Evolutionary conservation across 73 alveolate genomes (phyloP), one percentile per base, ranked within the genome.

Genomic region (Diophrys appendiculata): DNA sequence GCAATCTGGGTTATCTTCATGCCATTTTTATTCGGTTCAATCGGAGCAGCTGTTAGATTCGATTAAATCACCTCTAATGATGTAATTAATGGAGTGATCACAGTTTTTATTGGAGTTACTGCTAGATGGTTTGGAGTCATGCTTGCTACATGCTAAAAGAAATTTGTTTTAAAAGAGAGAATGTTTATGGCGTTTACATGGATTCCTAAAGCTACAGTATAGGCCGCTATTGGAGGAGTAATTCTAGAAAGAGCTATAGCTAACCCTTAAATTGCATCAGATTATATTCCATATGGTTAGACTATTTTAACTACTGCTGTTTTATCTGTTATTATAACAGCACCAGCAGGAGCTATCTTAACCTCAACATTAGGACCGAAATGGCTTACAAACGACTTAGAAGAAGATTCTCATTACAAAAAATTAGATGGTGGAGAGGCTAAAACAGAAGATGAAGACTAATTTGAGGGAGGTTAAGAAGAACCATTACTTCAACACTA

Each of bases 201-300:
- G 93, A 54, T 86, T 52, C 90, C 90, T 0, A 86, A 86, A 67
- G 89, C 93, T 0, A 86, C 93, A 25, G 89, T 86, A 22, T 83
- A 80, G 29, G 93, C 93, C 28, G 87, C 93, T 43, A 25, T 86
- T 5, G 87, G 90, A 24, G 84, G 86, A 22, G 79, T 87, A 0
- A 34, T 87, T 0, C 55, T 73, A 1, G 85, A 55, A 31, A 79
- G 80, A 33, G 86, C 90, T 52, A 74, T 69, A 69, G 60, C 31
- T 1, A 28, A 72, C 22, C 79, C 64, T 32, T 69, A 52, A 52
- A 53, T 54, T 53, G 67, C 67, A 27, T 28, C 64, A 31, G 86
- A 86, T 27, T 78, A 69, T 86, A 33, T 70, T 11, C 52, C 71
- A 3, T 79, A 79, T 68, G 93, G 93, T 0, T 30, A 68, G 30